Base-by-base conservation (phyloP, 371 early-diverging fungal genomes). In the Circinella umbellata region DNA sequence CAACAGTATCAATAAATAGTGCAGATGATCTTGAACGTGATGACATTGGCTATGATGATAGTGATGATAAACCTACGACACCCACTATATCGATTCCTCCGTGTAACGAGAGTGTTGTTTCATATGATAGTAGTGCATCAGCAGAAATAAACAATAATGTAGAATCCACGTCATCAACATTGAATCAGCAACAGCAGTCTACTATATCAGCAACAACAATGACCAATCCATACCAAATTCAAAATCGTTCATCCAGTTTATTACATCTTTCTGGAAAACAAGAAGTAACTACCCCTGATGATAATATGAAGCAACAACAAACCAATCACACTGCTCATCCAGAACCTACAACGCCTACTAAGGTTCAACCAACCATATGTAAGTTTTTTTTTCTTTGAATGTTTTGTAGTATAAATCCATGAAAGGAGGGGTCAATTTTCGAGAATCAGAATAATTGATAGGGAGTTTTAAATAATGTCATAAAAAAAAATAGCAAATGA, bases 401-500 rank as follows among this genome's bases (percentile, higher is more conserved):
- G 27, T 27, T 27, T 27, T 27, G 27, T 27, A 27, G 27, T 27
- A 27, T 27, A 27, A 27, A 27, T 27, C 27, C 27, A 27, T 27
- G 27, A 27, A 27, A 2, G 27, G 2, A 27, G 27, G 27, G 27
- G 27, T 27, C 0, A 27, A 27, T 27, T 27, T 27, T 27, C 27
- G 2, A 27, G 27, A 27, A 27, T 27, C 2, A 27, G 27, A 27
- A 27, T 27, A 27, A 27, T 27, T 27, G 27, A 27, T 27, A 27
- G 27, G 27, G 27, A 1, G 36, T 7, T n/a, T 63, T 14, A 7
- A 49, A 37, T 47, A 17, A 67, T 49, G n/a, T 42, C 11, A 49
- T 27, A 27, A 27, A 27, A 27, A 27, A 15, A 61, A 18, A 39
- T 65, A 51, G 64, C 57, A 61, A 69, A 61, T 17, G 69, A 78